Conservation (phyloP, 116 monocot genomes). For the Iris pallida region DNA sequence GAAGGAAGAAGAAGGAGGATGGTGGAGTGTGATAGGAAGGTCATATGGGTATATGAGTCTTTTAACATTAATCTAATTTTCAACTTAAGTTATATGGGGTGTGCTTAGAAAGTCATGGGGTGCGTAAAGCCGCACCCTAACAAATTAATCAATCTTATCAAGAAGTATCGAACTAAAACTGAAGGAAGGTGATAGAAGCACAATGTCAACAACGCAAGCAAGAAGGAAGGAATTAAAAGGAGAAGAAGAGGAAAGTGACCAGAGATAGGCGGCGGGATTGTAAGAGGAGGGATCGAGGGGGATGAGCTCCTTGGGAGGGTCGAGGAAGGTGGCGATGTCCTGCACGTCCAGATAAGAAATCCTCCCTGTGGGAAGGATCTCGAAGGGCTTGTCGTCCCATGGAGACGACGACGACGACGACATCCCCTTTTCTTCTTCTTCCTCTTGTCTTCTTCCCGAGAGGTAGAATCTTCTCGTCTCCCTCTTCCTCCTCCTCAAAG, state of each 20-base stretch:
- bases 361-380: conserved; percentile 46
- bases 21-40: too few relatives aligned
- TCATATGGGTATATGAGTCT: too few relatives aligned
- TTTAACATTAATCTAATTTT: too few relatives aligned
- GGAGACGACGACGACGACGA: conserved; percentile 9
- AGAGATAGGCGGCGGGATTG: conserved; percentile 75
- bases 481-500: too few relatives aligned
- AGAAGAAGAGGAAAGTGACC: conserved; percentile 21
- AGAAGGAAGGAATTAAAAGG: background rate
- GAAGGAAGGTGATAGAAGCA: too few relatives aligned
- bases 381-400: conserved; percentile 77
- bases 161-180: too few relatives aligned
- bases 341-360: conserved; percentile 63
- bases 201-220: background rate
- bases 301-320: conserved; percentile 74
- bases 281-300: conserved; percentile 63
- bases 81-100: too few relatives aligned
- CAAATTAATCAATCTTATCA: too few relatives aligned
- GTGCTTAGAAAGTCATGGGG: too few relatives aligned
- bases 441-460: background rate
- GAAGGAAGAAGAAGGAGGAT: too few relatives aligned
- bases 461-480: too few relatives aligned
- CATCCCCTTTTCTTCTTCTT: background rate
- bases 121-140: too few relatives aligned
- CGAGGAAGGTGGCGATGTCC: conserved; percentile 57